Evolutionary conservation across 225 moss, liverwort and hornwort species (phyloP).

Genomic region (Marchantia paleacea): DNA sequence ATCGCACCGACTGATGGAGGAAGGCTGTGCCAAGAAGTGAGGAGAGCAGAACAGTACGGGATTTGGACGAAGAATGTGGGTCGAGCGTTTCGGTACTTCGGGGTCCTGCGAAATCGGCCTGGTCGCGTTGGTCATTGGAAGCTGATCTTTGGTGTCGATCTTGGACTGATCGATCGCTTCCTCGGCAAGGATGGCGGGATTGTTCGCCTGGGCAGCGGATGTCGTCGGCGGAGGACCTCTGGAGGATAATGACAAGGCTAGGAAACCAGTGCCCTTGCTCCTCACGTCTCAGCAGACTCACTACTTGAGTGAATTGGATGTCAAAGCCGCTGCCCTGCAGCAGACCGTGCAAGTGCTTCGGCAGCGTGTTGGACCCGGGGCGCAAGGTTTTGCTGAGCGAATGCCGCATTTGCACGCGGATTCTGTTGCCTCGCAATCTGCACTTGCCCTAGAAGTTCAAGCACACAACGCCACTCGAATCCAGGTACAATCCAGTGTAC

Average conservation of each 20-base stretch:
- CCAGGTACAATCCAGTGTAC: conserved; percentile 41
- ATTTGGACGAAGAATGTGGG: neutral
- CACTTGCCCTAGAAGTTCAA: conserved; percentile 65
- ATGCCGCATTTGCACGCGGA: conserved; percentile 80
- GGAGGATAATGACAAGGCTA: conserved; percentile 39
- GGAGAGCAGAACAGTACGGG: neutral
- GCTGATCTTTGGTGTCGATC: neutral
- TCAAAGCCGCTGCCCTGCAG: conserved; percentile 62
- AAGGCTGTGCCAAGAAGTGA: neutral
- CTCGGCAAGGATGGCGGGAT: conserved; percentile 55
- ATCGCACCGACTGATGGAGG: too few species aligned
- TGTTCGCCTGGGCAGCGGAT: conserved; percentile 85
- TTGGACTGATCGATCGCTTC: neutral
- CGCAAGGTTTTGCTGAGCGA: conserved; percentile 61
- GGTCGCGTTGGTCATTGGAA: neutral
- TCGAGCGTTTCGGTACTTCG: neutral
- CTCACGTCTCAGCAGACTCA: conserved; percentile 68
- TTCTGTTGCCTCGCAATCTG: conserved; percentile 65
- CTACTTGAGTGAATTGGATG: conserved; percentile 60
- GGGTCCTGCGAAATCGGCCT: neutral
- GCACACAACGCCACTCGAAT: conserved; percentile 66
- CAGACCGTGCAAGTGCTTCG: conserved; percentile 59
- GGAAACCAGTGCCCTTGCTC: conserved; percentile 37
- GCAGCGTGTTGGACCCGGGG: conserved; percentile 47
- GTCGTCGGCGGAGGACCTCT: conserved; percentile 76